These are phyloP conservation scores for Alternaria gaisen DNA, from an alignment of 2,329 filamentous ascomycete genomes.

Conservation along the genomic window DNA sequence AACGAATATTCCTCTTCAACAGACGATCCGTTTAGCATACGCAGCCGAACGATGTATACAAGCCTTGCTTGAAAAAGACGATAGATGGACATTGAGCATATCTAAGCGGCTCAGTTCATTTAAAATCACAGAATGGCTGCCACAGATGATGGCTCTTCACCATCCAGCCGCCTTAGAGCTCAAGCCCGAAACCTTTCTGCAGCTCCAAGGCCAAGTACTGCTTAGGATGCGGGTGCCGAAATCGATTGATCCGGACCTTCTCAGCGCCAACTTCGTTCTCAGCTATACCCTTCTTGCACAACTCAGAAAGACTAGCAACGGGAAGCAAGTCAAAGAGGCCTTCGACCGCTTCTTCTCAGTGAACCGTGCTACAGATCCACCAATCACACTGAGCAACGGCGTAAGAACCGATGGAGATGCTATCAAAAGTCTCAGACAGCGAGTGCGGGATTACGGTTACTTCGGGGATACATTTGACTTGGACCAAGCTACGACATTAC, in stretches of 20 bases:
- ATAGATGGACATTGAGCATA: constrained; percentile 6
- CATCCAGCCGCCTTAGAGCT: constrained; percentile 21
- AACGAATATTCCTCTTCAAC: constrained; percentile 6
- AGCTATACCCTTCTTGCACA: constrained; percentile 21
- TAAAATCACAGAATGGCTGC: constrained; percentile 31
- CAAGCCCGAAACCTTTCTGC: constrained; percentile 22
- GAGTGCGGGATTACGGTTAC: constrained; percentile 12
- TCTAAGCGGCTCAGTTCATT: background rate
- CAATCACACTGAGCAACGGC: background rate
- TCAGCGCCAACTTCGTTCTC: constrained; percentile 27
- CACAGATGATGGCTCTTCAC: constrained; percentile 30
- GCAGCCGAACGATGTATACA: constrained; percentile 24
- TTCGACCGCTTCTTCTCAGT: background rate
- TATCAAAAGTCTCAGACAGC: constrained; percentile 8
- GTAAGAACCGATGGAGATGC: background rate
- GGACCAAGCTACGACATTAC: constrained; percentile 19
- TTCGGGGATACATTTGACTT: constrained; percentile 10
- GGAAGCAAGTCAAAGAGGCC: background rate
- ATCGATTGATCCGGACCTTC: constrained; percentile 9
- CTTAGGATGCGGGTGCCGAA: background rate
- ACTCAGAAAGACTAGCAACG: background rate
- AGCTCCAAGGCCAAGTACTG: constrained; percentile 20
- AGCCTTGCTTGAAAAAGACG: background rate
- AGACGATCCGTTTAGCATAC: constrained; percentile 25
- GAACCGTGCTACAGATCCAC: background rate